Base-by-base conservation (phyloP, 2,329 filamentous ascomycete genomes). In the Leptographium radiaticola region DNA sequence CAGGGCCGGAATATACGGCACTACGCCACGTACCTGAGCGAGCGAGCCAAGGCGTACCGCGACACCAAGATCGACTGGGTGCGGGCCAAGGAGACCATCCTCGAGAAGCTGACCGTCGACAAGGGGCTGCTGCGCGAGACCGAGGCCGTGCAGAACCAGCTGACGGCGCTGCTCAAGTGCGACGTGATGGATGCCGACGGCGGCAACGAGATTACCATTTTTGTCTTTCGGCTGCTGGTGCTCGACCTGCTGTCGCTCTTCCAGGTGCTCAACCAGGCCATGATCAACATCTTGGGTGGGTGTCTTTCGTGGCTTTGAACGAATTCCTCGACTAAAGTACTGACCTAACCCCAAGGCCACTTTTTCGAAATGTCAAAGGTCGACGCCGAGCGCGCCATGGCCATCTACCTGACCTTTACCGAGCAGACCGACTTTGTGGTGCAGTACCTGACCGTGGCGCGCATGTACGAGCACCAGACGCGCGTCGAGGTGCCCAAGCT, bases 341-440 rank as follows among this genome's bases (percentile, higher is more conserved):
- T n/a, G 20, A 16, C 20, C 31, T 16, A 11, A 8, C 25, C 13
- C 53, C 25, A 58, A 94, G 89, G 93, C 62, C 88, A 94, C 68
- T 98, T 97, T 69, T 98, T 98, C 63, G 93, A 98, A 71, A 91
- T 98, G 86, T 96, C 93, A 51, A 88, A 87, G 64, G 78, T 87
- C 31, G 93, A 98, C 68, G 94, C 93, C 56, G 89, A 96, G 67
- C 81, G 90, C 58, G 89, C 93, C 55, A 81, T 98, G 70, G 79
- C 83, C 57, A 91, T 98, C 57, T 98, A 98, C 70, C 87, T 90
- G 65, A 86, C 78, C 16, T 98, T 98, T 64, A 89, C 89, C 16
- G 86, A 81, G 62, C 90, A 95, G 67, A 98, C 93, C 8, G 90
- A 97, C 62, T 81, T 84, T 59, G 91, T 97, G 1, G 91, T 98